Base-by-base conservation (phyloP, 2,329 filamentous ascomycete genomes). In the Laburnicola sp. region DNA sequence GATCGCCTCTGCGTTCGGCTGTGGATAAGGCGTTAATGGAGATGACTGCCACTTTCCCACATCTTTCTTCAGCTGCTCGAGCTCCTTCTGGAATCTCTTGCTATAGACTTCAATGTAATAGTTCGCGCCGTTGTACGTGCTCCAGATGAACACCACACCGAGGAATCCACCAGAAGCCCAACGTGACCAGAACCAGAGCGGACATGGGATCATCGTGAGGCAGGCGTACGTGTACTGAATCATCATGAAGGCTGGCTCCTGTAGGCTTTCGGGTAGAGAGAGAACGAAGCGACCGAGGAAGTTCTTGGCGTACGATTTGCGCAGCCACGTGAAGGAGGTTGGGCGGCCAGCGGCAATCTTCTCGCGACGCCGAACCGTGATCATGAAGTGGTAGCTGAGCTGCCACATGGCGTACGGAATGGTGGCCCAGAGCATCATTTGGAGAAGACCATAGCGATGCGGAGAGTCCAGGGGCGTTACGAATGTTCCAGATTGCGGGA, bases 91-190 rank as follows among this genome's bases (percentile, higher is more conserved):
- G 79, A 99, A 97, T 2, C 92, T 85, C 65, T 89, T 96, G 47
- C 95, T 94, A 70, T 97, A 99, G 1, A 97, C 90, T 64, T 99
- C 94, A 66, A 99, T 97, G 74, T 99, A 99, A 74, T 89, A 99
- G 0, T 92, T 97, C 16, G 94, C 91, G 28, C 94, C 94, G 63
- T 99, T 99, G 77, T 97, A 95, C 49, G 97, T 88, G 62, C 90
- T 95, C 91, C 92, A 97, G 37, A 85, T 80, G 68, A 99, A 97
- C n/a, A 99, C 86, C 2, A 83, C 76, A 48, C 87, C 79, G 39
- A 99, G 79, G 74, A 97, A 99, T 0, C 72, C 60, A 2, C 86
- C 85, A 35, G 89, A 94, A 0, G 89, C 86, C 81, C 86, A 90
- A 38, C 87, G 85, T 68, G 86, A 94, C 79, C 89, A 88, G 74